A percentile compares a stretch with the other conserved stretches of the same genome.
phyloP scores from a whole-genome alignment of 2,329 filamentous ascomycete genomes.

The Akanthomyces muscarius region DNA sequence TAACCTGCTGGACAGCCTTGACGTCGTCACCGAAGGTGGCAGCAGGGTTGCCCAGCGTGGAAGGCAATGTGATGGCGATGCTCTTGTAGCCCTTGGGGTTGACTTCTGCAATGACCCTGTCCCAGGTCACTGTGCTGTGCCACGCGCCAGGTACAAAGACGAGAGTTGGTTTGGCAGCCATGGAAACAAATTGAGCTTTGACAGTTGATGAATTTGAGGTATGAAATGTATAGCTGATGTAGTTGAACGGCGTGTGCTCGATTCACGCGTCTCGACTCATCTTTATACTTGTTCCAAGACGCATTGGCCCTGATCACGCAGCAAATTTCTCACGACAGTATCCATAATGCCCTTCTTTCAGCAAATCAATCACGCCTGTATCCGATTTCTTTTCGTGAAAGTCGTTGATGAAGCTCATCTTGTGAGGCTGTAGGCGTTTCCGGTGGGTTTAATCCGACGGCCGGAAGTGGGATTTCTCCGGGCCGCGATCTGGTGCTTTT shows the following conservation, averaged over 20 bases:
- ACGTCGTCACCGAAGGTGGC: conserved; percentile 41
- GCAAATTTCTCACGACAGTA: background rate
- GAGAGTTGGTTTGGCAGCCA: conserved; percentile 28
- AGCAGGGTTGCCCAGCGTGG: conserved; percentile 30
- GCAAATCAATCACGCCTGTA: background rate
- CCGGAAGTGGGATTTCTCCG: conserved; percentile 3
- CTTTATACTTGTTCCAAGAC: background rate
- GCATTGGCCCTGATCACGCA: background rate
- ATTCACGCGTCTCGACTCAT: background rate
- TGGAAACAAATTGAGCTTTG: background rate
- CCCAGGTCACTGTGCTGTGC: conserved; percentile 39
- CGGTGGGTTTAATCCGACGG: conserved; percentile 7
- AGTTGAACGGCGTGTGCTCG: no score
- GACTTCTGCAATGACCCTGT: conserved; percentile 32
- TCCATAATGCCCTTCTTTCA: background rate
- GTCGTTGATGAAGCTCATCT: background rate
- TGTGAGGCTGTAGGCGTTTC: background rate
- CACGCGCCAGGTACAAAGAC: conserved; percentile 47
- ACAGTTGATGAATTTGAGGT: background rate
- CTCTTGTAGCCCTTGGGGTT: conserved; percentile 31
- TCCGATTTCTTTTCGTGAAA: background rate
- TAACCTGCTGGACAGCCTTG: conserved; percentile 34
- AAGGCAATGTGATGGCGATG: conserved; percentile 36
- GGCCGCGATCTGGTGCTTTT: background rate
- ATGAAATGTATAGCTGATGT: background rate